Percentiles rank a stretch among this genome's conserved stretches.
Evolutionary conservation across 768 basidiomycete genomes (phyloP).

Genomic region (Boletus tomentosulus): DNA sequence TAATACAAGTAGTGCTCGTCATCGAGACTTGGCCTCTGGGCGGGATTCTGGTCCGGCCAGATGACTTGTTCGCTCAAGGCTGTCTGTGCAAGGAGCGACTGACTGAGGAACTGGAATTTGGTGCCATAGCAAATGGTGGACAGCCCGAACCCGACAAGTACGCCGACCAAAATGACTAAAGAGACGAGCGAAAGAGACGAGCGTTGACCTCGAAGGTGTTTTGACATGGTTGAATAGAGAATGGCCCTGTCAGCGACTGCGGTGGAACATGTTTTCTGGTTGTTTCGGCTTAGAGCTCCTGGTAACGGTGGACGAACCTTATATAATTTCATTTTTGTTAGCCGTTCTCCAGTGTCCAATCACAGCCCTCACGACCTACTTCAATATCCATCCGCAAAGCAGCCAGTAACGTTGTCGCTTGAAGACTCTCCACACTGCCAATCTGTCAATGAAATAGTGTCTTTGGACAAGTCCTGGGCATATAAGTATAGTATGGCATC

Average conservation of each 20-base stretch:
- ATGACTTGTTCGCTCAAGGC: conserved; percentile 12
- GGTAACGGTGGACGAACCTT: too few relatives aligned
- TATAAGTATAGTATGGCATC: too few relatives aligned
- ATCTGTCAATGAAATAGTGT: too few relatives aligned
- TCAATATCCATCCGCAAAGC: too few relatives aligned
- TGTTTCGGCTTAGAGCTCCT: too few relatives aligned
- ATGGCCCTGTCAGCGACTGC: background rate
- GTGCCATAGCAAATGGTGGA: conserved; percentile 13
- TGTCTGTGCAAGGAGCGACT: conserved; percentile 8
- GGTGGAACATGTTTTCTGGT: too few relatives aligned
- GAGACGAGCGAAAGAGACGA: conserved; percentile 13
- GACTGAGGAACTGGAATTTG: background rate
- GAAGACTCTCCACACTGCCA: too few relatives aligned
- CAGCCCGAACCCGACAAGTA: conserved; percentile 28
- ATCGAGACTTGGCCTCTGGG: background rate
- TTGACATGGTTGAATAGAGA: conserved; percentile 3
- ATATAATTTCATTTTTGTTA: too few relatives aligned
- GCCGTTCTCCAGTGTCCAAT: too few relatives aligned
- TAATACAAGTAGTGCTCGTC: conserved; percentile 29
- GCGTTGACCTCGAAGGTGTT: background rate
- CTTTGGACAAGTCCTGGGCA: too few relatives aligned
- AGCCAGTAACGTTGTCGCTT: too few relatives aligned
- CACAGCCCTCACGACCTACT: too few relatives aligned
- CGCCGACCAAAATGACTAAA: conserved; percentile 20
- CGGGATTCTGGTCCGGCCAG: conserved; percentile 1